Evolutionary conservation across 2,329 filamentous ascomycete species (phyloP).

Genomic region (Stagonosporopsis tanaceti): DNA sequence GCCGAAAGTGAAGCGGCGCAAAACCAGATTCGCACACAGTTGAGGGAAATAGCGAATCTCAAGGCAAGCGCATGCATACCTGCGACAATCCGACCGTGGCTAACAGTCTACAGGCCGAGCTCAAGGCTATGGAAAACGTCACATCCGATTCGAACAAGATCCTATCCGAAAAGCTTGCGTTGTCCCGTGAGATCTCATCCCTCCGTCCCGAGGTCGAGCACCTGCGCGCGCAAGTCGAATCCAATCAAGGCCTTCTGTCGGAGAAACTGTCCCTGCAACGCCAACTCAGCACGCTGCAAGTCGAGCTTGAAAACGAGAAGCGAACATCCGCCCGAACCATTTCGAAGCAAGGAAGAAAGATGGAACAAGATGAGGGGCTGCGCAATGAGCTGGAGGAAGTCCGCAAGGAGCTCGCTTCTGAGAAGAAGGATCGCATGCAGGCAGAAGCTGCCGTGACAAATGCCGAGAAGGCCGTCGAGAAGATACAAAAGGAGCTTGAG

Average conservation of each 20-base stretch:
- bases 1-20: constrained; percentile 55
- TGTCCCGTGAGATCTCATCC: constrained; percentile 66
- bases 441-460: constrained; percentile 49
- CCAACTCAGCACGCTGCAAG: constrained; percentile 77
- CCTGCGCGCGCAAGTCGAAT: constrained; percentile 64
- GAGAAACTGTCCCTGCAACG: constrained; percentile 84
- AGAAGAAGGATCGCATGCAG: constrained; percentile 56
- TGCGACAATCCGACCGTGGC: constrained; percentile 49
- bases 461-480: constrained; percentile 45
- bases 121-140: constrained; percentile 71
- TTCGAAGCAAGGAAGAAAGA: constrained; percentile 59
- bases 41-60: constrained; percentile 64
- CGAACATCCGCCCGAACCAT: constrained; percentile 68
- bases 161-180: constrained; percentile 69
- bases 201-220: constrained; percentile 70
- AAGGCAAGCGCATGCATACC: constrained; percentile 60
- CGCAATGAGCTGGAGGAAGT: constrained; percentile 54
- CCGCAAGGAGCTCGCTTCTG: constrained; percentile 56
- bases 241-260: constrained; percentile 72
- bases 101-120: constrained; percentile 66
- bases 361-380: constrained; percentile 58
- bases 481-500: constrained; percentile 43
- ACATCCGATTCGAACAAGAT: constrained; percentile 75
- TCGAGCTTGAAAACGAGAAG: constrained; percentile 84
- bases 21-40: constrained; percentile 60